A percentile compares a stretch with the other conserved stretches of the same genome.
Conservation (phyloP, 805 yeast genomes). For the Lipomyces lipofer region DNA sequence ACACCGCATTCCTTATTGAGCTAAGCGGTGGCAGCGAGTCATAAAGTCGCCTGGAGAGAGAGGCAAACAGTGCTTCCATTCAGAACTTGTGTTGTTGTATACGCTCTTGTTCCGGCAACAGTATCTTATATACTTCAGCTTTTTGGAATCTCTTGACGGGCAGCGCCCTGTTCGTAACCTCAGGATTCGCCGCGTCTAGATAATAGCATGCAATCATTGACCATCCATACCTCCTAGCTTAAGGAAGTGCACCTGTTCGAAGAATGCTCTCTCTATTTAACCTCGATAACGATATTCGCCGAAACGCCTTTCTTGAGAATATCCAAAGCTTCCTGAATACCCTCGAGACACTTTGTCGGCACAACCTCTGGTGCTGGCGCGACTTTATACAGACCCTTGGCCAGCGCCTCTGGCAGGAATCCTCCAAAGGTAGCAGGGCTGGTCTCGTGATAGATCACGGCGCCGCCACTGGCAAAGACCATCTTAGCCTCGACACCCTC, state of each 20-base stretch:
- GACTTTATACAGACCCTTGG: not conserved
- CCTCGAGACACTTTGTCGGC: not conserved
- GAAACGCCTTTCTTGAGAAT: not conserved
- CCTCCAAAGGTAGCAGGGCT: not conserved
- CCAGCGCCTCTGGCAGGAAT: constrained; percentile 1
- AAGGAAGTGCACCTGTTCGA: too few species aligned
- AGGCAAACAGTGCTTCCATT: too few species aligned
- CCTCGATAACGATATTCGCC: not conserved
- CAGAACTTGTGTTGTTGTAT: not conserved
- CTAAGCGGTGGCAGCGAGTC: too few species aligned
- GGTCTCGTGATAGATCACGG: not conserved
- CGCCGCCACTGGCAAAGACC: not conserved
- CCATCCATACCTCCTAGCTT: not conserved
- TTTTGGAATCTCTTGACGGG: not conserved
- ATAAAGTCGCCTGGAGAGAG: too few species aligned
- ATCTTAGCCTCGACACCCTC: not conserved
- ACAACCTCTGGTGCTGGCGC: not conserved
- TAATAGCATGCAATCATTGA: not conserved
- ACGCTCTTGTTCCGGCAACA: not conserved
- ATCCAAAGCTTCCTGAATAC: not conserved
- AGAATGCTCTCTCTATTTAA: not conserved
- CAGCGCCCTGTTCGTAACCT: not conserved
- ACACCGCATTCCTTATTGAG: too few species aligned
- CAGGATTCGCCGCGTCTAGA: not conserved
- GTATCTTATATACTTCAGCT: not conserved